Evolutionary conservation across 306 rosid genomes (phyloP), one percentile per base, ranked within the genome.

Genomic region (Sesbania bispinosa): DNA sequence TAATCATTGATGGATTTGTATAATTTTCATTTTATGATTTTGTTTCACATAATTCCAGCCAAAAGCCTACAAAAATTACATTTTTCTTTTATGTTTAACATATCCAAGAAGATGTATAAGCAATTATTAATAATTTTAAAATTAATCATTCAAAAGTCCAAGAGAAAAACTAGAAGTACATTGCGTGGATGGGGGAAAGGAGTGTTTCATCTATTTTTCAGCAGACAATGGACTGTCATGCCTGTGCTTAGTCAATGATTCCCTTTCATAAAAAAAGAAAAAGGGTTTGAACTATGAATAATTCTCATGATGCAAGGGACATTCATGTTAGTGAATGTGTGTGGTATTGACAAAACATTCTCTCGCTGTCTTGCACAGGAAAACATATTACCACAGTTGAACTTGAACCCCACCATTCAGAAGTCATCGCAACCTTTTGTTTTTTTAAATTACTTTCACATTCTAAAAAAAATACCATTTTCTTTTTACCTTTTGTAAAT

Each of bases 401-500:
- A 43, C 62, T 74, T 27, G 16, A 74, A 73, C 29, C 62, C 70
- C 58, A 58, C 67, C 58, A 45, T 61, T 21, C 6, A 41, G 7
- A 26, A 29, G 20, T 11, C 55, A 6, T 70, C 5, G 2, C 15
- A 14, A 73, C 20, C 39, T 8, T 69, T n/a, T 8, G 10, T 7
- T 35, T 9, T 5, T 1, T 8, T 26, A 1, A 2, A 19, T 61
- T 26, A 19, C 48, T 19, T 59, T 38, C 11, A 10, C 19, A 6
- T 4, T 4, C 4, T 10, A 24, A 11, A 9, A 16, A 33, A 18
- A 33, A 3, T 33, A 20, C 2, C 30, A 33, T 38, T 19, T 10
- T 9, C 15, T 8, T 18, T 36, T 20, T 14, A 10, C 0, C 10
- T 7, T 14, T 29, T 55, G 27, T 55, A 3, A 1, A 7, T 13